Percentiles rank a stretch among this genome's conserved stretches.
Conservation (phyloP, 2,329 filamentous ascomycete genomes). For the Aspergillus jensenii region DNA sequence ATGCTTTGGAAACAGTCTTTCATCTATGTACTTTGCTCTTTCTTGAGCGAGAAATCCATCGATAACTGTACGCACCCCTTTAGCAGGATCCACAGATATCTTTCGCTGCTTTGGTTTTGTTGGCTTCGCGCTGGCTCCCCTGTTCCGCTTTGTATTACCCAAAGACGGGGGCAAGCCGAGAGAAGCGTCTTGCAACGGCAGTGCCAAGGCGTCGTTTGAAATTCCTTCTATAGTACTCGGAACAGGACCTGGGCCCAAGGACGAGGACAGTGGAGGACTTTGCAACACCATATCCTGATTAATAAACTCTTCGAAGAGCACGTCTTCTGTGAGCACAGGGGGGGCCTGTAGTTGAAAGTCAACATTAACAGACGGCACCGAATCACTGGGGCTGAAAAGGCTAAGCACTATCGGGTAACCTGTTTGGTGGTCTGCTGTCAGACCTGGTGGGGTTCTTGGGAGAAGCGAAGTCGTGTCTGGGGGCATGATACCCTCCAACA, state of each 20-base stretch:
- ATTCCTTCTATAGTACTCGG: not conserved
- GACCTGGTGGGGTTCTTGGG: not conserved
- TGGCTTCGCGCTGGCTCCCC: not conserved
- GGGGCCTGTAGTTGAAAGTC: no score
- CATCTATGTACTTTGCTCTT: not conserved
- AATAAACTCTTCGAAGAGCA: not conserved
- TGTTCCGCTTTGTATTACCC: not conserved
- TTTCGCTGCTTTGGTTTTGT: constrained; percentile 1
- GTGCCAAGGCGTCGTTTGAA: not conserved
- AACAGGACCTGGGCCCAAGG: not conserved
- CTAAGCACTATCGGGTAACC: not conserved
- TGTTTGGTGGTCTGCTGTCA: not conserved
- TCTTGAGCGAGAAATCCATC: not conserved
- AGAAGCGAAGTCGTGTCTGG: not conserved
- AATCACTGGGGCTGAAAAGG: not conserved
- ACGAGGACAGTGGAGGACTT: not conserved
- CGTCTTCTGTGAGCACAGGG: not conserved
- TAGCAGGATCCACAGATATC: not conserved
- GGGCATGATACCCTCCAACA: not conserved
- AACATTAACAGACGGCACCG: no score
- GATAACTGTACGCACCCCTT: not conserved
- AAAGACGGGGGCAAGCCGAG: not conserved
- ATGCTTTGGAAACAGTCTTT: not conserved
- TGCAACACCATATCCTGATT: not conserved
- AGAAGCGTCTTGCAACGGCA: not conserved